Percentiles rank a stretch among this genome's conserved stretches.
Evolutionary conservation across 1,284 basidiomycete species (phyloP).

Genomic region (Peniophora sp.): DNA sequence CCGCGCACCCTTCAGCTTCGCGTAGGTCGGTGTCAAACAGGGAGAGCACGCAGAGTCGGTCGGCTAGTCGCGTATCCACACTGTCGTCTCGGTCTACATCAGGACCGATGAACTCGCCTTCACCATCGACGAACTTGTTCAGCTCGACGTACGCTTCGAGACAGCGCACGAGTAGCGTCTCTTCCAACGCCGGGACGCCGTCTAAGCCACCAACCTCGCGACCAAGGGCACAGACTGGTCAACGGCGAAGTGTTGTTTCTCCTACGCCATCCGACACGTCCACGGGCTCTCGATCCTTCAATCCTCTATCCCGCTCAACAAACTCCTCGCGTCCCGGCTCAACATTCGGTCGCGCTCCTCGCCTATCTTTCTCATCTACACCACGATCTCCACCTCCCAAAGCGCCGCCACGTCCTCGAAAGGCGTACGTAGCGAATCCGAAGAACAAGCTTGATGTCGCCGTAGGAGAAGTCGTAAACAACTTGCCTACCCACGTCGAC

Average conservation of each 20-base stretch:
- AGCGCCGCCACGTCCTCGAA: conserved; percentile 32
- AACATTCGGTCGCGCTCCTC: conserved; percentile 63
- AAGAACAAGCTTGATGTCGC: conserved; percentile 88
- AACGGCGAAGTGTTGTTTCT: conserved; percentile 36
- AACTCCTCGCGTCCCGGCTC: conserved; percentile 23
- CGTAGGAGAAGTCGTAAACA: conserved; percentile 86
- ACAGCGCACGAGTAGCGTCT: conserved; percentile 64
- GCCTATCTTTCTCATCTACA: conserved; percentile 41
- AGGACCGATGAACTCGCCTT: conserved; percentile 29
- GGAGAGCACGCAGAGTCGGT: conserved; percentile 25
- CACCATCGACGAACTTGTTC: conserved; percentile 33
- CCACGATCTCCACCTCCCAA: conserved; percentile 35
- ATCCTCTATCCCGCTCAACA: conserved; percentile 29
- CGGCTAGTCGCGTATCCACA: conserved; percentile 41
- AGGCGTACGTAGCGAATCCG: conserved; percentile 77
- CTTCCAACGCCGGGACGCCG: conserved; percentile 24
- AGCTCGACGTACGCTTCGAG: conserved; percentile 73
- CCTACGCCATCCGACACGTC: conserved; percentile 25
- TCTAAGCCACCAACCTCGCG: conserved; percentile 25
- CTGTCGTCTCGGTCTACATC: conserved; percentile 49
- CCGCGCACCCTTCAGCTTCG: conserved; percentile 25
- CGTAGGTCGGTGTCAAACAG: conserved; percentile 6
- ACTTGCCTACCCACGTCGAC: conserved; percentile 78
- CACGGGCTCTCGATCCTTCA: conserved; percentile 8
- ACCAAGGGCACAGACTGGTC: conserved; percentile 32